Base-by-base conservation (phyloP, 2,329 filamentous ascomycete species). In the Immersiporthe knoxdaviesiana region DNA sequence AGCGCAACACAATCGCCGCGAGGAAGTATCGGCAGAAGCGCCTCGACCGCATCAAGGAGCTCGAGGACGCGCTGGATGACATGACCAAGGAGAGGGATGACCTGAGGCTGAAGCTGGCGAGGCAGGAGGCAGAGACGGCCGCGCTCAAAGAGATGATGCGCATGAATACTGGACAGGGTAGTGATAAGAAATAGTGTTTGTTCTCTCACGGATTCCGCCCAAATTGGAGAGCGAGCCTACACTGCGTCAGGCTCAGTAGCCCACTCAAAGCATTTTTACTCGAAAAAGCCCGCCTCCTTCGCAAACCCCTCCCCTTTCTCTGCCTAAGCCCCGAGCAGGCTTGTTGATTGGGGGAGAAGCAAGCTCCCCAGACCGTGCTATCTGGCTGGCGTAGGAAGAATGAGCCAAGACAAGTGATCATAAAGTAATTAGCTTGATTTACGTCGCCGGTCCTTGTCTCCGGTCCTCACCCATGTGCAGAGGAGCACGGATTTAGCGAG, bases 21-120 rank as follows among this genome's bases (percentile, higher is more conserved):
- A 83, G 86, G 56, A 85, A 86, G 64, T 90, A 89, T 77, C 85
- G 88, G 27, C 88, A 90, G 75, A 89, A 88, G 75, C 86, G 87
- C 71, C 79, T 90, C 39, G 87, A 90, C 74, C 85, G 87, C 64
- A 85, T 90, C 74, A 74, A 79, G 63, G 83, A 84, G 71, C 80
- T 91, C 24, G 87, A 90, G 75, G 76, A 79, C 4, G 83, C 83
- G 41, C 79, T 90, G 64, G 83, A 83, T 64, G 79, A 82, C 64
- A 82, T 87, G 70, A 82, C 82, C 70, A 76, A 79, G 67, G 88
- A 90, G 77, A 78, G 87, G 44, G 87, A 90, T 69, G 84, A 84
- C 24, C 78, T 90, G 72, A 83, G 82, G 70, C 79, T 90, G 63
- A 80, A 82, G 73, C 80, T 89, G 71, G 87, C 87, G 39, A 80